A percentile compares a stretch with the other conserved stretches of the same genome.
phyloP scores from a whole-genome alignment of 495 filamentous ascomycete genomes.

The Tuber aestivum region DNA sequence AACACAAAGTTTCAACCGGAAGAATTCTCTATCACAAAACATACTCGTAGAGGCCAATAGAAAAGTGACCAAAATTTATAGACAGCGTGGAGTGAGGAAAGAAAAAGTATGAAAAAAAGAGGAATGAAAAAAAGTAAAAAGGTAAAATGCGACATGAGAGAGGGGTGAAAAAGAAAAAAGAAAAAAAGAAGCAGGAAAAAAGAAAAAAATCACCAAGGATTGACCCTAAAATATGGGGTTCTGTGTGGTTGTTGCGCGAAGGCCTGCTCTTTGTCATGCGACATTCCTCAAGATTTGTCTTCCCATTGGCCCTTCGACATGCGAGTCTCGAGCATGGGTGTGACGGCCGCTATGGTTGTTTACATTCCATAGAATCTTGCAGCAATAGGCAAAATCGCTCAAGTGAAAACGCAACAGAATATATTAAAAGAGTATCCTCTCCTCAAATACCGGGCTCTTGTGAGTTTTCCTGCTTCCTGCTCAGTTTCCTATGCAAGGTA shows the following conservation, averaged over 20 bases:
- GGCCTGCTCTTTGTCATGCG: slow-evolving; percentile 16
- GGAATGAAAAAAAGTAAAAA: neutral
- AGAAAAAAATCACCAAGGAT: neutral
- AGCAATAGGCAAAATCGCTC: slow-evolving; percentile 36
- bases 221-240: slow-evolving; percentile 30
- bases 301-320: slow-evolving; percentile 26
- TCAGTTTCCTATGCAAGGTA: slow-evolving; percentile 6
- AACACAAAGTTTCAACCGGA: slow-evolving; percentile 3
- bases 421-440: slow-evolving; percentile 20
- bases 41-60: neutral
- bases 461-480: neutral
- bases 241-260: slow-evolving; percentile 13
- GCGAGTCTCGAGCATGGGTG: slow-evolving; percentile 15
- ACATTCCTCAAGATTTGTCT: slow-evolving; percentile 17
- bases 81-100: neutral
- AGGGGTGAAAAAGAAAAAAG: slow-evolving; percentile 19
- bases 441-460: slow-evolving; percentile 2
- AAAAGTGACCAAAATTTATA: neutral
- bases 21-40: slow-evolving; percentile 33
- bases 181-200: slow-evolving; percentile 19
- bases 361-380: slow-evolving; percentile 32
- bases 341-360: slow-evolving; percentile 32
- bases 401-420: slow-evolving; percentile 26
- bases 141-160: neutral
- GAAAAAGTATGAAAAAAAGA: neutral